A percentile compares a stretch with the other conserved stretches of the same genome.
phyloP scores from a whole-genome alignment of 805 yeast genomes.

The Yarrowia keelungensis region DNA sequence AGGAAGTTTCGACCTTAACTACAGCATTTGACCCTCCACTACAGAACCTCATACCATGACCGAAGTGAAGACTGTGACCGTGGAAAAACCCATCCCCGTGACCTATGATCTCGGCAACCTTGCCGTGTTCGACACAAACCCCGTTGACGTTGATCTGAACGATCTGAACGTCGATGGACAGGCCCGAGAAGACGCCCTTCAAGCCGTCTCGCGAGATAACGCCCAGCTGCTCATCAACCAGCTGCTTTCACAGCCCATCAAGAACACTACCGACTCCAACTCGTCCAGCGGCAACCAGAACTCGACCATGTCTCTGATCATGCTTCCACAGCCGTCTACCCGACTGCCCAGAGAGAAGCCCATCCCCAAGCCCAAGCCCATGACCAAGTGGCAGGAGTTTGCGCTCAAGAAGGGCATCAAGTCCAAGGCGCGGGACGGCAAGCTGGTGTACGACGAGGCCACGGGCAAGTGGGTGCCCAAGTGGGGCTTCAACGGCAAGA shows the following conservation, averaged over 20 bases:
- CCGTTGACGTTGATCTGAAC: slow-evolving; percentile 65
- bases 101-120: slow-evolving; percentile 88
- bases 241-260: slow-evolving; percentile 85
- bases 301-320: slow-evolving; percentile 80
- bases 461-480: slow-evolving; percentile 95
- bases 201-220: slow-evolving; percentile 81
- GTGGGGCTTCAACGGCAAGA: slow-evolving; percentile 97
- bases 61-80: slow-evolving; percentile 49
- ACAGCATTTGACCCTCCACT: neutral
- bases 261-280: slow-evolving; percentile 78
- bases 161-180: slow-evolving; percentile 57
- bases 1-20: neutral
- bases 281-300: slow-evolving; percentile 61
- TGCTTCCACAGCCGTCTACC: slow-evolving; percentile 83
- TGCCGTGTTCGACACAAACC: slow-evolving; percentile 88
- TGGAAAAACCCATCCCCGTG: slow-evolving; percentile 90
- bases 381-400: slow-evolving; percentile 95
- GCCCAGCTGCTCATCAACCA: slow-evolving; percentile 91
- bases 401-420: slow-evolving; percentile 95
- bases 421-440: slow-evolving; percentile 88
- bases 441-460: slow-evolving; percentile 87
- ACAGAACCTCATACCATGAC: neutral
- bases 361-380: slow-evolving; percentile 88
- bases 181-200: slow-evolving; percentile 68
- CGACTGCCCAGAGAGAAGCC: slow-evolving; percentile 94